Base-by-base conservation (phyloP, 2,329 filamentous ascomycete species). In the Sporothrix euskadiensis region DNA sequence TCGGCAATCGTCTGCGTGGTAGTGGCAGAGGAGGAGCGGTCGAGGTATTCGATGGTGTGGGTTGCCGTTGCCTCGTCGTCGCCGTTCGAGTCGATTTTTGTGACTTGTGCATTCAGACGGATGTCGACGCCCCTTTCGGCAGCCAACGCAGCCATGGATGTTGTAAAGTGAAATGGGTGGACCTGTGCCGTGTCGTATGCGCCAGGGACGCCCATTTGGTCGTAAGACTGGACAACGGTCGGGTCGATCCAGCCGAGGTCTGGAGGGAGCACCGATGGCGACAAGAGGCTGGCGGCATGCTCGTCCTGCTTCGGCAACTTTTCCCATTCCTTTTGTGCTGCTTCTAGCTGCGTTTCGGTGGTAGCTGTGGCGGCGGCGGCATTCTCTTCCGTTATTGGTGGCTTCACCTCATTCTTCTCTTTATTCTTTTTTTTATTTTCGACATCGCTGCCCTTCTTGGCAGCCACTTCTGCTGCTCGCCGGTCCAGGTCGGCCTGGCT, bases 91-190 rank as follows among this genome's bases (percentile, higher is more conserved):
- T 84, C 86, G 75, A 98, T 92, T 19, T 83, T 84, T 2, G 88
- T 93, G 3, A 94, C 94, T 74, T 85, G 83, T 1, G 89, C 87
- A 10, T 90, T 90, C 59, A 91, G 85, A 41, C 89, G 84, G 71
- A 98, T 86, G 30, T 90, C 87, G 76, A 88, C 89, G 2, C 92
- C 92, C 35, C 86, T 87, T 70, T 92, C 88, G 73, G 88, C 83
- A 0, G 95, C 94, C 14, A 98, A 85, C 57, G 89, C 84, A 4
- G 92, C 93, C 81, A 98, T 97, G 19, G 90, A 86, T 0, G 89
- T 95, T 0, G 96, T 98, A 80, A 99, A 98, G 61, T 94, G 90
- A 75, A 91, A 92, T 0, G 96, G 96, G 79, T 99, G 95, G 2
- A 98, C 95, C 82, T 99, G 96, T 0, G 96, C 93, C 1, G 96